A percentile compares a stretch with the other conserved stretches of the same genome.
These are phyloP conservation scores for Pelargonium citronellum DNA, from an alignment of 441 rosid genomes.

Conservation along the genomic window DNA sequence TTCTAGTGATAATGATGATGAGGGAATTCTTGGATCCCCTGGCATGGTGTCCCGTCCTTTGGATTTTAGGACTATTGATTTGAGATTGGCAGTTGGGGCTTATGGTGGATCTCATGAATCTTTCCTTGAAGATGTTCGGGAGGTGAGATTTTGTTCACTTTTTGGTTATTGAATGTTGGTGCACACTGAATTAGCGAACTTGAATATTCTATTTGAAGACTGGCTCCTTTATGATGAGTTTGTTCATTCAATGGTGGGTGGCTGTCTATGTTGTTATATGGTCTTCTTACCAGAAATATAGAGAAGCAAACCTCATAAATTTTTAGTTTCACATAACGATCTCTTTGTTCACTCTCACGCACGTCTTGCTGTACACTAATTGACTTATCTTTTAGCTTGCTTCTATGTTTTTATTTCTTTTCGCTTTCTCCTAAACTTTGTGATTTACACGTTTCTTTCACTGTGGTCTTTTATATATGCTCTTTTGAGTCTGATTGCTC, in stretches of 20 bases:
- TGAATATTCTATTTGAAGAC: background rate
- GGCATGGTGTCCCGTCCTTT: constrained; percentile 94
- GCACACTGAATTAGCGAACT: background rate
- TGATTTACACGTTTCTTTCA: background rate
- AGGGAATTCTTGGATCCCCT: constrained; percentile 95
- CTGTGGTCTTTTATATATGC: background rate
- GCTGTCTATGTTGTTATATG: background rate
- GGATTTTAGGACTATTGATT: constrained; percentile 95
- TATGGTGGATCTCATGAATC: constrained; percentile 85
- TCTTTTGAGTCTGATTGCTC: background rate
- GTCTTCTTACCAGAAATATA: background rate
- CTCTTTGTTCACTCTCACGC: background rate
- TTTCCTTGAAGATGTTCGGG: constrained; percentile 90
- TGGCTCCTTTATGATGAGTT: background rate
- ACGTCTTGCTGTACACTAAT: background rate
- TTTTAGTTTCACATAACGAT: background rate
- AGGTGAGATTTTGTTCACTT: constrained; percentile 46
- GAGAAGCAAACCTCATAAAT: background rate
- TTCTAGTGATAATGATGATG: constrained; percentile 80
- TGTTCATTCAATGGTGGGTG: background rate
- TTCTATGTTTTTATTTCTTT: background rate
- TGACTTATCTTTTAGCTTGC: background rate
- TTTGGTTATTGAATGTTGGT: background rate
- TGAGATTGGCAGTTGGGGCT: constrained; percentile 88
- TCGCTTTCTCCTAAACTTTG: background rate